Base-by-base conservation (phyloP, 805 yeast species). In the Candida arabinofermentans region DNA sequence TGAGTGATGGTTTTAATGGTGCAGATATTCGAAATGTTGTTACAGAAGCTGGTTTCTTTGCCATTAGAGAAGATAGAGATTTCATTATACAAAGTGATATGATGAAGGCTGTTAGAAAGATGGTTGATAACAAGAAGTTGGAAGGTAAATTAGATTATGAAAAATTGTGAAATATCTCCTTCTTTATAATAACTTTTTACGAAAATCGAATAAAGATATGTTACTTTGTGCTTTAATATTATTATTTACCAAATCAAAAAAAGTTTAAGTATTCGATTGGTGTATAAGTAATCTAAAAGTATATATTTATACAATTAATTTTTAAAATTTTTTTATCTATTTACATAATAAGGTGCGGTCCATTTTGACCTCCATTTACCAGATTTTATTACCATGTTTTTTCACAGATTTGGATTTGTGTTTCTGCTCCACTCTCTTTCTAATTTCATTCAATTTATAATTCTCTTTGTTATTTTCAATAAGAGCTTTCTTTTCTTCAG, bases 1-100 rank as follows among this genome's bases (percentile, higher is more conserved):
- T 93, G 98, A 85, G 95, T 65, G 99, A 91, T 67, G 98, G 98
- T 2, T 93, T 93, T 69, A 91, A 91, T 66, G 99, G 99, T 71
- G 98, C 98, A 5, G 99, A 91, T 74, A 83, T 91, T 55, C 81
- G 99, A 65, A 91, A 91, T 62, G 96, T 93, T 45, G 77, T 90
- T 26, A 91, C 99, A n/a, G 99, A 91, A 70, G 96, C 97, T 22
- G 99, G 99, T 2, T 93, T 93, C 69, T 88, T 90, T 55, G 98
- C 99, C 40, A 93, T 93, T 55, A 80, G 99, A 69, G 97, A 93
- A 59, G 99, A 93, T 62, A 81, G 99, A 58, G 97, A 91, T 63
- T 88, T 87, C 67, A 88, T 93, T 55, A 64, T 87, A 40, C 99
- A 93, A 64, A 82, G 85, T 56, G 99, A 93, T 70, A 64, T 93